These are phyloP conservation scores for Neoarthrinium moseri DNA, from an alignment of 2,329 filamentous ascomycete species.

Conservation along the genomic window DNA sequence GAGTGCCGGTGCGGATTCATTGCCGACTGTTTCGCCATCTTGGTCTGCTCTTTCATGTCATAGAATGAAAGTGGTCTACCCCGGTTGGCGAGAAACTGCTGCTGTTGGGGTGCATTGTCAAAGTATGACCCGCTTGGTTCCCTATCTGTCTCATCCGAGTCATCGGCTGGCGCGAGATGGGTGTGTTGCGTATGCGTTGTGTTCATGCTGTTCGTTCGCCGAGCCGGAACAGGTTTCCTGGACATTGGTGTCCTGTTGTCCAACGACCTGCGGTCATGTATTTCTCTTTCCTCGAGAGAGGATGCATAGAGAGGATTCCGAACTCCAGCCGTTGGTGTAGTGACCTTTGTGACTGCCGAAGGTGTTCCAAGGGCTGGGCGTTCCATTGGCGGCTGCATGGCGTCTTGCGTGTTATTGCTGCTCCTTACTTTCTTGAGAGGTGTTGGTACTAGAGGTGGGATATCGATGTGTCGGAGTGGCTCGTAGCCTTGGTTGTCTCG, in stretches of 20 bases:
- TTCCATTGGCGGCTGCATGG: not conserved
- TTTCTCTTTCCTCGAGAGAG: constrained; percentile 1
- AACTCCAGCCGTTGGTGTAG: not conserved
- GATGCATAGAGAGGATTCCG: not conserved
- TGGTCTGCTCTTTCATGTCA: constrained; percentile 15
- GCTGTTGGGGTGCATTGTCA: constrained; percentile 4
- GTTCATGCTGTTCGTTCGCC: constrained; percentile 7
- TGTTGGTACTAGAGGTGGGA: not conserved
- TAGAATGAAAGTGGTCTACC: constrained; percentile 16
- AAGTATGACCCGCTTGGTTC: constrained; percentile 1
- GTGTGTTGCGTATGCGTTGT: not conserved
- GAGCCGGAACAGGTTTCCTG: not conserved
- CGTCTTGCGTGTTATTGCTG: not conserved
- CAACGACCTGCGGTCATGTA: not conserved
- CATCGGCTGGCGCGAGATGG: not conserved
- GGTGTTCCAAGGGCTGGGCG: constrained; percentile 1
- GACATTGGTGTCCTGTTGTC: constrained; percentile 1
- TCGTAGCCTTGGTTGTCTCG: constrained; percentile 3
- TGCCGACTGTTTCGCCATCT: constrained; percentile 2
- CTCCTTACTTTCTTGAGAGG: not conserved
- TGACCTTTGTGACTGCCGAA: not conserved
- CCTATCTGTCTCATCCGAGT: not conserved
- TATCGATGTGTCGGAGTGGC: not conserved
- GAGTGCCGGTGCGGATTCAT: constrained; percentile 3
- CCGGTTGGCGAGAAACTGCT: constrained; percentile 10